Evolutionary conservation across 768 basidiomycete species (phyloP).

Genomic region (Boletus pseudo-olivaceus): DNA sequence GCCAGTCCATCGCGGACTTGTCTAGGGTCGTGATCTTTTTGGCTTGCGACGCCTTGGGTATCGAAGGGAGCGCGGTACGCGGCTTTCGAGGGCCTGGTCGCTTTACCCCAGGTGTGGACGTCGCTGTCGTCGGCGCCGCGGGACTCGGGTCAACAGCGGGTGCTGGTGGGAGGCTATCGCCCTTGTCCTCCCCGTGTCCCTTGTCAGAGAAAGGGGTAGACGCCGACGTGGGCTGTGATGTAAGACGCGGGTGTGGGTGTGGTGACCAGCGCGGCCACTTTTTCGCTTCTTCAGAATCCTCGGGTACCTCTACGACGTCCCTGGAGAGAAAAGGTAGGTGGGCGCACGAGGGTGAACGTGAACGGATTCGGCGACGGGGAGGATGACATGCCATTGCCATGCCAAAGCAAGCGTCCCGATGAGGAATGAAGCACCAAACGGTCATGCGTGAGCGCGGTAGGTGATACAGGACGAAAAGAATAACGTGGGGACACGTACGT

Average conservation of each 20-base stretch:
- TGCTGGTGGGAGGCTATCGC: background rate
- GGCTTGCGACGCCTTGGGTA: slow-evolving; percentile 53
- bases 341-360: background rate
- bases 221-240: slow-evolving; percentile 1
- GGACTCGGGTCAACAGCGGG: background rate
- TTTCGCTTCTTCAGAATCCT: slow-evolving; percentile 70
- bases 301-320: slow-evolving; percentile 69
- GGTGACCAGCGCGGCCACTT: slow-evolving; percentile 61
- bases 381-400: background rate
- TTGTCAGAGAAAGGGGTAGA: slow-evolving; percentile 6
- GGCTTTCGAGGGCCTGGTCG: slow-evolving; percentile 67
- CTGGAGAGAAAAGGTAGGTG: slow-evolving; percentile 32
- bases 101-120: slow-evolving; percentile 22
- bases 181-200: background rate
- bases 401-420: background rate
- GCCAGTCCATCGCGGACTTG: slow-evolving; percentile 88
- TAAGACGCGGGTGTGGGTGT: background rate
- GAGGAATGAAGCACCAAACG: background rate
- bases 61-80: slow-evolving; percentile 50
- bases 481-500: slow-evolving; percentile 44
- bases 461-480: background rate
- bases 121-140: background rate
- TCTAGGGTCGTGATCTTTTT: slow-evolving; percentile 83
- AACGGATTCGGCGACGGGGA: background rate
- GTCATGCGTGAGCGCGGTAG: background rate